phyloP scores from a whole-genome alignment of 805 yeast genomes.

The Yamadazyma kitorensis region DNA sequence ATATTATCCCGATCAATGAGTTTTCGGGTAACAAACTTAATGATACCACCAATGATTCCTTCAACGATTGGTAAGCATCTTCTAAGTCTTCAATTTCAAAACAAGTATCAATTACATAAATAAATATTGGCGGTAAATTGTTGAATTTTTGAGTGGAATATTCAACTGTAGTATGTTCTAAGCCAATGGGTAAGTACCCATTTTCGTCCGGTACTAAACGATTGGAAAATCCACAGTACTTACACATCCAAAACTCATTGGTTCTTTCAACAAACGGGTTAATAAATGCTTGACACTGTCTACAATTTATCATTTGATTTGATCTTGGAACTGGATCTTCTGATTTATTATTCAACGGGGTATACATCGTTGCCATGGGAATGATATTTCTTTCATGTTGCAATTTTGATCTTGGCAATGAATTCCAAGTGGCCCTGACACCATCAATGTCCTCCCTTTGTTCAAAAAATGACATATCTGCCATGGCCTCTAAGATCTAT shows the following conservation, averaged over 20 bases:
- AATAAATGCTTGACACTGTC: conserved; percentile 75
- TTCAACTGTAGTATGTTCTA: conserved; percentile 77
- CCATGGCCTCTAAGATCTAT: too few relatives aligned
- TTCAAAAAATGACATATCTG: conserved; percentile 31
- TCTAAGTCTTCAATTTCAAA: conserved; percentile 71
- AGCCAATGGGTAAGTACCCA: conserved; percentile 61
- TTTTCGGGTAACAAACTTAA: conserved; percentile 84
- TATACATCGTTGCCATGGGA: conserved; percentile 90
- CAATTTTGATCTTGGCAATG: conserved; percentile 82
- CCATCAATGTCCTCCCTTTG: conserved; percentile 46
- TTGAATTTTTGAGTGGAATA: conserved; percentile 80
- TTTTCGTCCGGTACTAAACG: conserved; percentile 47
- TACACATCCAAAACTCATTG: conserved; percentile 77
- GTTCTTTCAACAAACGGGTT: conserved; percentile 85
- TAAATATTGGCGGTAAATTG: conserved; percentile 78
- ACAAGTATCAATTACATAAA: conserved; percentile 69
- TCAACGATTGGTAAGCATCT: conserved; percentile 80
- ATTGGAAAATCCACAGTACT: conserved; percentile 74
- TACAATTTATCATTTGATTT: conserved; percentile 30
- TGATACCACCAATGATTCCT: conserved; percentile 65
- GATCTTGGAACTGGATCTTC: conserved; percentile 61
- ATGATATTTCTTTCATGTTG: conserved; percentile 91
- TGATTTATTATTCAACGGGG: conserved; percentile 83
- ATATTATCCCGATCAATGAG: conserved; percentile 81
- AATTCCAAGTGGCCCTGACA: conserved; percentile 51